Evolutionary conservation across 768 basidiomycete species (phyloP), one percentile per base, ranked within the genome.

Genomic region (Baorangia bicolor): DNA sequence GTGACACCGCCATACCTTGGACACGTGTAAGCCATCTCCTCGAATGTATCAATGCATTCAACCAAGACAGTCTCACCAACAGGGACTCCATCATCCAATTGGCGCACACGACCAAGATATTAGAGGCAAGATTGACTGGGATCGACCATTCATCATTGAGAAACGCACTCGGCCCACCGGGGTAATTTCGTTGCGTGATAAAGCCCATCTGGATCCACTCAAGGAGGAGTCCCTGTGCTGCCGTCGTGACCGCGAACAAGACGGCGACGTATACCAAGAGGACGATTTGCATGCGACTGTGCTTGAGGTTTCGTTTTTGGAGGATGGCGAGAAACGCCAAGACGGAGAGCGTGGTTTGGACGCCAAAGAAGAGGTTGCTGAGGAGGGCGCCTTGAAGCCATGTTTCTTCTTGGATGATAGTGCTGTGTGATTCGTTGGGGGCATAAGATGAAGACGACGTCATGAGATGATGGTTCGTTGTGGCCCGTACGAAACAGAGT

Each of bases 1-100:
- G 70, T 74, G 77, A 58, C 79, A 80, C 20, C 78, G 68, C 77
- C 77, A 80, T 30, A 80, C 63, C 78, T 56, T 77, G 20, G 9
- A 35, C 39, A 12, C 10, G 12, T 25, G 31, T 47, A 18, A 57
- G 43, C 16, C 5, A 23, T 41, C 27, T 7, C 20, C 21, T 34
- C 21, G 14, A 20, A 34, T n/a, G 48, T n/a, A n/a, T n/a, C n/a
- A n/a, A 30, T 20, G 12, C n/a, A 21, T 16, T 28, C 18, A 27
- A 7, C 10, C 12, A 20, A 27, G 6, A 34, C 2, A 18, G 16
- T n/a, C 39, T 51, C 33, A 45, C 41, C 53, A 58, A 30, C 33
- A 53, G 5, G 16, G 48, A 41, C 28, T 57, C 55, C 51, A 53
- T 59, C 39, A 58, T 49, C 59, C 59, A 59, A 31, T 51, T 58